Percentiles rank a stretch among this genome's conserved stretches.
phyloP scores from a whole-genome alignment of 2,329 filamentous ascomycete genomes.

The Ceratocystis cacaofunesta region DNA sequence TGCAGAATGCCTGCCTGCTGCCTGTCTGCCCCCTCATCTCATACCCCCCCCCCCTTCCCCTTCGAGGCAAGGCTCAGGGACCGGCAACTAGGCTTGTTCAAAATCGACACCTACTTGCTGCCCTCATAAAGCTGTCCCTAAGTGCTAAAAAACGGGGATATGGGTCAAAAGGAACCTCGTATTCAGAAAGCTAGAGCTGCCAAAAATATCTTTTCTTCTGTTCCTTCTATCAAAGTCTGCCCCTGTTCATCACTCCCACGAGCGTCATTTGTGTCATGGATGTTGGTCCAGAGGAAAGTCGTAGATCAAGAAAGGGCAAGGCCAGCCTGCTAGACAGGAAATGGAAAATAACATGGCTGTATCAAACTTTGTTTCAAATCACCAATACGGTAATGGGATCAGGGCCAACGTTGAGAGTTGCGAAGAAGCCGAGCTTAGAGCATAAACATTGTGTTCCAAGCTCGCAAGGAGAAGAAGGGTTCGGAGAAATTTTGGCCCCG shows the following conservation, averaged over 20 bases:
- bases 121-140: not conserved
- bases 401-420: not conserved
- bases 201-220: constrained; percentile 6
- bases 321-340: not conserved
- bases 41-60: not conserved
- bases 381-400: not conserved
- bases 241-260: not conserved
- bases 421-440: not conserved
- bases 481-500: not conserved
- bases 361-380: not conserved
- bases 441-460: not conserved
- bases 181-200: not conserved
- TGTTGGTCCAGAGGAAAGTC: not conserved
- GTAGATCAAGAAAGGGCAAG: not conserved
- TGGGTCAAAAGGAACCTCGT: not conserved
- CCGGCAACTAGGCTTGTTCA: not conserved
- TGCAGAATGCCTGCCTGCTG: too few relatives aligned
- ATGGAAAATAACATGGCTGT: not conserved
- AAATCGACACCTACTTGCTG: not conserved
- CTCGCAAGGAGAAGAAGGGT: not conserved
- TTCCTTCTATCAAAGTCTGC: not conserved
- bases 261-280: constrained; percentile 1
- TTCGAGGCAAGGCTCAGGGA: not conserved
- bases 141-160: not conserved
- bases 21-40: not conserved